Conservation (phyloP, 2,329 filamentous ascomycete species). For the Salinomyces thailandicus region DNA sequence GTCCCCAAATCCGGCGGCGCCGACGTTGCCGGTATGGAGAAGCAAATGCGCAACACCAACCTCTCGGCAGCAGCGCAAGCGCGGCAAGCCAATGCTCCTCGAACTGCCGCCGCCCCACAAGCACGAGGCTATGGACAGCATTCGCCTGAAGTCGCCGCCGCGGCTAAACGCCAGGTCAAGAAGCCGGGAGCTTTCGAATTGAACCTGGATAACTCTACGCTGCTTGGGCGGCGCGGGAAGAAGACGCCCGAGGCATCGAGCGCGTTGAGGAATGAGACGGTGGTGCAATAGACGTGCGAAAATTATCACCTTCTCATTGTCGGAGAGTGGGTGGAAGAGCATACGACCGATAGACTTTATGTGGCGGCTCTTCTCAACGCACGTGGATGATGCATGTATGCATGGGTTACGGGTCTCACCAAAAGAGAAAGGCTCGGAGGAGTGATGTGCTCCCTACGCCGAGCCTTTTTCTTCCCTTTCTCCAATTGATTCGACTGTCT, state of each 20-base stretch:
- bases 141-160: constrained; percentile 70
- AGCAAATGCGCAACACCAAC: constrained; percentile 75
- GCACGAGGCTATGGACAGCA: constrained; percentile 77
- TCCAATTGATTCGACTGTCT: not conserved
- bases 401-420: not conserved
- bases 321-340: not conserved
- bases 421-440: no score
- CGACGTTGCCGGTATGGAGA: constrained; percentile 66
- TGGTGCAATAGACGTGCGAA: constrained; percentile 8
- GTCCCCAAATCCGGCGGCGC: constrained; percentile 50
- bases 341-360: not conserved
- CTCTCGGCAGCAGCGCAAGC: constrained; percentile 57
- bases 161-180: constrained; percentile 71
- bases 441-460: no score
- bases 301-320: not conserved
- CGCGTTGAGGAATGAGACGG: constrained; percentile 33
- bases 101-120: constrained; percentile 44
- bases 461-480: no score
- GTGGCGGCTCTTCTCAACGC: no score
- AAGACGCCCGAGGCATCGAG: constrained; percentile 30
- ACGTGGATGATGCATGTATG: not conserved
- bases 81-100: constrained; percentile 39
- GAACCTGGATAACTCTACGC: constrained; percentile 78
- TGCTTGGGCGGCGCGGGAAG: constrained; percentile 62
- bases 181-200: constrained; percentile 77